phyloP scores from a whole-genome alignment of 768 basidiomycete genomes.

The Pleurotus tuber-regium region DNA sequence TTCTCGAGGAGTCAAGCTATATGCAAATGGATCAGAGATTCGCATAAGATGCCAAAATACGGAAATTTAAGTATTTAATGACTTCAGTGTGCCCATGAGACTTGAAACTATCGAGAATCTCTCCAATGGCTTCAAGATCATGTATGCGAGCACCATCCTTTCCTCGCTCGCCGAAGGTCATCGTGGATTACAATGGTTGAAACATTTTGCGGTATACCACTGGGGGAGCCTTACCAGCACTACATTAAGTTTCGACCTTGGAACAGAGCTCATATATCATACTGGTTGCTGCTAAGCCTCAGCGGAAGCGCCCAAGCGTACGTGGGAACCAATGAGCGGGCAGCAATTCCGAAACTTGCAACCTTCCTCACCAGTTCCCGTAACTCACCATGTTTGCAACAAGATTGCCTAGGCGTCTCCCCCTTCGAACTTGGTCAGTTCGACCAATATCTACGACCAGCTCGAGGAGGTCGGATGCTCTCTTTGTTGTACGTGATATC shows the following conservation, averaged over 20 bases:
- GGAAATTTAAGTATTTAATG: conserved; percentile 19
- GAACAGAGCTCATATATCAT: too few species aligned
- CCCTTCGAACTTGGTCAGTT: conserved; percentile 17
- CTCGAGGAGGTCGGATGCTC: conserved; percentile 69
- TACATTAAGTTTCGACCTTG: too few species aligned
- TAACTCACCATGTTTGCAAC: conserved; percentile 28
- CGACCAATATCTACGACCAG: conserved; percentile 41
- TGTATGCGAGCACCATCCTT: conserved; percentile 48
- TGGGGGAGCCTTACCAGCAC: too few species aligned
- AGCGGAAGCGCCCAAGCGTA: not conserved
- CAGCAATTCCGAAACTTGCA: conserved; percentile 1
- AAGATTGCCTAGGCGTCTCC: conserved; percentile 30
- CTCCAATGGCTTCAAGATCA: conserved; percentile 44
- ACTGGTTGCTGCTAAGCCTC: too few species aligned
- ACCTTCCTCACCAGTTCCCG: not conserved
- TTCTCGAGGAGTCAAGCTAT: conserved; percentile 48
- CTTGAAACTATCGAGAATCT: conserved; percentile 52
- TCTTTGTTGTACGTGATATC: conserved; percentile 71
- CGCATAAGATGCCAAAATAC: conserved; percentile 21
- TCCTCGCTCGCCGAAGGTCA: conserved; percentile 51
- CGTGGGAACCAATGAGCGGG: conserved; percentile 8
- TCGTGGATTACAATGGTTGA: too few species aligned
- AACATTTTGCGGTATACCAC: too few species aligned
- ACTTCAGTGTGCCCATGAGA: conserved; percentile 55
- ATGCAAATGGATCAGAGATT: conserved; percentile 27